Evolutionary conservation across 139 green algal genomes (phyloP).

Genomic region (Pleodorina starrii): DNA sequence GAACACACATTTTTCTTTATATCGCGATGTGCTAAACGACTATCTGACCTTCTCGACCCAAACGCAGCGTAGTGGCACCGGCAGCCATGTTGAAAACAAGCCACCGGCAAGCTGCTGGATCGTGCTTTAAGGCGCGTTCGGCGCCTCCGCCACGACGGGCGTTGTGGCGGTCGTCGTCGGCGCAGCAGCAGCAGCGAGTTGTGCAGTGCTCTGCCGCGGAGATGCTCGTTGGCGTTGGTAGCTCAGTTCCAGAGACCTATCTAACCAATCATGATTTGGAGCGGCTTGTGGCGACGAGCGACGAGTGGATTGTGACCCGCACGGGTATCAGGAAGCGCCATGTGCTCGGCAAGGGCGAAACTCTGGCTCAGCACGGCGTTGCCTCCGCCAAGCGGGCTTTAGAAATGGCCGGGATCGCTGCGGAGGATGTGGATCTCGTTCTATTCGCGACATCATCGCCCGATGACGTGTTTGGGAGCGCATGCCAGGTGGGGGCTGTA

Average conservation of each 20-base stretch:
- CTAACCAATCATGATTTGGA: conserved; percentile 95
- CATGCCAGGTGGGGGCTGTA: conserved; percentile 75
- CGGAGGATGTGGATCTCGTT: conserved; percentile 93
- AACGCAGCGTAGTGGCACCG: neutral
- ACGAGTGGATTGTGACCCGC: conserved; percentile 96
- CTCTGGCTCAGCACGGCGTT: conserved; percentile 77
- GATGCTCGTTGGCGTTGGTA: conserved; percentile 84
- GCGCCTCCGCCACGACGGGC: neutral
- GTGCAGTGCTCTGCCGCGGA: conserved; percentile 21
- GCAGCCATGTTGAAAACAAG: conserved; percentile 14
- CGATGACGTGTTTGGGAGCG: conserved; percentile 96
- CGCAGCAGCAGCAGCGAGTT: neutral
- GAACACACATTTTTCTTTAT: neutral
- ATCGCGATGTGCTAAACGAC: neutral
- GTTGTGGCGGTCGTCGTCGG: neutral
- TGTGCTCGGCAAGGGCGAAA: conserved; percentile 85
- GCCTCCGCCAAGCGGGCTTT: conserved; percentile 81
- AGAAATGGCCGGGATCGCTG: conserved; percentile 88
- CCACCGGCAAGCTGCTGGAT: conserved; percentile 10
- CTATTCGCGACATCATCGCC: conserved; percentile 94
- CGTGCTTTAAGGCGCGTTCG: conserved; percentile 1
- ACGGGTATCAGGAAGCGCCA: conserved; percentile 92
- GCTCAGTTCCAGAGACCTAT: conserved; percentile 80
- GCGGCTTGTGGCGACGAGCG: conserved; percentile 95
- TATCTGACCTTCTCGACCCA: neutral